Evolutionary conservation across 2,329 filamentous ascomycete genomes (phyloP).

Genomic region (Penicillium sp.): DNA sequence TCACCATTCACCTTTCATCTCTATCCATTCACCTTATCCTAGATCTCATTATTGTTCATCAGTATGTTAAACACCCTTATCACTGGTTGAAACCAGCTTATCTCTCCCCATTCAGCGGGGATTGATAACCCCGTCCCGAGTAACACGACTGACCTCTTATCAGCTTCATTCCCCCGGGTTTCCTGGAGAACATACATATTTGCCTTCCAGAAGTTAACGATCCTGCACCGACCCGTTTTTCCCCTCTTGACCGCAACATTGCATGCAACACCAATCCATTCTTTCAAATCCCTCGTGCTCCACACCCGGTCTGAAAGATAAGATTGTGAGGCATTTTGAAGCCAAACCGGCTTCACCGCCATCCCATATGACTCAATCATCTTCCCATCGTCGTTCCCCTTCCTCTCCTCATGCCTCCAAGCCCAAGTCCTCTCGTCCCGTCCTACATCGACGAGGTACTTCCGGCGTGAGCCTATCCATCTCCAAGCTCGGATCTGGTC

Average conservation of each 20-base stretch:
- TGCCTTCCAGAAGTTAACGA: conserved; percentile 4
- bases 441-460: conserved; percentile 32
- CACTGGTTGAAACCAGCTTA: conserved; percentile 15
- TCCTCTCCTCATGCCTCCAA: conserved; percentile 32
- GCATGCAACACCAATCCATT: conserved; percentile 26
- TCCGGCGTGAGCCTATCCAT: conserved; percentile 29
- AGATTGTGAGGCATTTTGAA: conserved; percentile 26
- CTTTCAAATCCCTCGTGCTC: conserved; percentile 24
- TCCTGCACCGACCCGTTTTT: conserved; percentile 2
- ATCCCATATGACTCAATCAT: conserved; percentile 34
- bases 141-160: conserved; percentile 16
- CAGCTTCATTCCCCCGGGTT: conserved; percentile 11
- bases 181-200: conserved; percentile 14
- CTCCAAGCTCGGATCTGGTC: conserved; percentile 32
- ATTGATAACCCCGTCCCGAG: conserved; percentile 17
- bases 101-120: conserved; percentile 24
- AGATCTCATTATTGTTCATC: too few species aligned
- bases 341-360: conserved; percentile 31
- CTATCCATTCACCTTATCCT: too few species aligned
- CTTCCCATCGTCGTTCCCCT: conserved; percentile 31
- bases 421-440: conserved; percentile 27
- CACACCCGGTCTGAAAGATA: conserved; percentile 23
- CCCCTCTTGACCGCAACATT: background rate
- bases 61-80: background rate
- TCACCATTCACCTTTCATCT: too few species aligned